These are phyloP conservation scores for Penicillium robsamsonii DNA, from an alignment of 495 filamentous ascomycete genomes.

Conservation along the genomic window DNA sequence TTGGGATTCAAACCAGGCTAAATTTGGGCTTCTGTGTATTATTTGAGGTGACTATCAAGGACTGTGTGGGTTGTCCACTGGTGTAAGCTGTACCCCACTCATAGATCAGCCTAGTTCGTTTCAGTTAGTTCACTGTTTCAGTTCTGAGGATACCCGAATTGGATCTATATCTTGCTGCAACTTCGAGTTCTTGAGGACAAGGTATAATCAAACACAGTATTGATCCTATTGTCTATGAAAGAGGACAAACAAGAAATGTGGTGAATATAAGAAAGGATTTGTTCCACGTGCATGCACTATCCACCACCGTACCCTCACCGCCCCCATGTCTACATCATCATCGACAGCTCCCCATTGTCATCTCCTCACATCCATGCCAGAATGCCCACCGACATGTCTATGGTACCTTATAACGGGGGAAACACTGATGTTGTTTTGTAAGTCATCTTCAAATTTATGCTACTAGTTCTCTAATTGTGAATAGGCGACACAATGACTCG, in stretches of 20 bases:
- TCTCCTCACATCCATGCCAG: conserved; percentile 17
- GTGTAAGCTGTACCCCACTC: neutral
- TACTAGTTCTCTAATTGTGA: conserved; percentile 7
- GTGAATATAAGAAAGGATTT: neutral
- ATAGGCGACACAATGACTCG: conserved; percentile 84
- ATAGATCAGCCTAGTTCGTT: neutral
- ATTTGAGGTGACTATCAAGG: neutral
- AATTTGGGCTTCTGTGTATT: neutral
- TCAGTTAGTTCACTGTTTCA: neutral
- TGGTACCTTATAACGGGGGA: conserved; percentile 45
- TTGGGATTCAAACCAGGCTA: conserved; percentile 3
- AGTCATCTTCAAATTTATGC: conserved; percentile 13
- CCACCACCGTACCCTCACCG: conserved; percentile 3
- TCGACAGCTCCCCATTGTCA: conserved; percentile 6
- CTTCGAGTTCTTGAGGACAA: neutral
- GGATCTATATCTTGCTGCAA: neutral
- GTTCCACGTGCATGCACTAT: neutral
- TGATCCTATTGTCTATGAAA: neutral
- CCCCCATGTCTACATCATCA: conserved; percentile 12
- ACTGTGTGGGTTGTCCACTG: neutral
- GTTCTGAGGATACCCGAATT: no score
- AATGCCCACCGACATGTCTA: conserved; percentile 48
- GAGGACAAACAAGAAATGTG: neutral
- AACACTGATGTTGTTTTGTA: conserved; percentile 54
- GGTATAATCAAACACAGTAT: neutral